Evolutionary conservation across 179 eudicot genomes (phyloP).

Genomic region (Sideroxylon spinosum): DNA sequence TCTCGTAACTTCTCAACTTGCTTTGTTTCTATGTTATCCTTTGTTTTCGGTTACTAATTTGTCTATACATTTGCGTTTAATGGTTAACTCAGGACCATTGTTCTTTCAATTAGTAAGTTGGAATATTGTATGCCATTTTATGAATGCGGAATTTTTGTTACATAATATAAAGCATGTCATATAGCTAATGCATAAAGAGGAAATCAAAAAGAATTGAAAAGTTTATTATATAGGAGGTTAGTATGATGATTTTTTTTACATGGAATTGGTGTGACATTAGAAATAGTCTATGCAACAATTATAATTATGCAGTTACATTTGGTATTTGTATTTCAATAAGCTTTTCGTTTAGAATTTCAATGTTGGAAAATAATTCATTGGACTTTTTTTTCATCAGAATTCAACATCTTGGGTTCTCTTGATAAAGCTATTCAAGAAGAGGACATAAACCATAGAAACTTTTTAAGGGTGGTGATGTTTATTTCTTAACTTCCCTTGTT

Average conservation of each 20-base stretch:
- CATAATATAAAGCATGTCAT: background rate
- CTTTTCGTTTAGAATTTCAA: background rate
- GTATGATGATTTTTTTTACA: background rate
- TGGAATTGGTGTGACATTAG: background rate
- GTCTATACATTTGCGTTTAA: background rate
- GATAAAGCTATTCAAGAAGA: too few relatives aligned
- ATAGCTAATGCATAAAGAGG: background rate
- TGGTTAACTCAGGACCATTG: background rate
- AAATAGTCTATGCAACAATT: background rate
- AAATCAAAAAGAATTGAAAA: background rate
- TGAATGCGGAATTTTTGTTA: background rate
- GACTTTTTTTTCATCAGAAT: constrained; percentile 8
- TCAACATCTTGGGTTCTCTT: constrained; percentile 21
- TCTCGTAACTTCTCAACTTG: too few relatives aligned
- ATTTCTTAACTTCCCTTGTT: too few relatives aligned
- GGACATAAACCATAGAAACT: too few relatives aligned
- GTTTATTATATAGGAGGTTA: background rate
- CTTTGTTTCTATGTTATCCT: background rate
- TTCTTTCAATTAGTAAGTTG: background rate
- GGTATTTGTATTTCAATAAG: background rate
- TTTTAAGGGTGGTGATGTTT: too few relatives aligned
- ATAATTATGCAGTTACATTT: background rate
- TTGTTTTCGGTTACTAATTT: background rate
- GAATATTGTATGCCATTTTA: background rate
- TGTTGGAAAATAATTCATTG: background rate